Evolutionary conservation across 148 eudicot genomes (phyloP).

Genomic region (Suaeda aralocaspica): DNA sequence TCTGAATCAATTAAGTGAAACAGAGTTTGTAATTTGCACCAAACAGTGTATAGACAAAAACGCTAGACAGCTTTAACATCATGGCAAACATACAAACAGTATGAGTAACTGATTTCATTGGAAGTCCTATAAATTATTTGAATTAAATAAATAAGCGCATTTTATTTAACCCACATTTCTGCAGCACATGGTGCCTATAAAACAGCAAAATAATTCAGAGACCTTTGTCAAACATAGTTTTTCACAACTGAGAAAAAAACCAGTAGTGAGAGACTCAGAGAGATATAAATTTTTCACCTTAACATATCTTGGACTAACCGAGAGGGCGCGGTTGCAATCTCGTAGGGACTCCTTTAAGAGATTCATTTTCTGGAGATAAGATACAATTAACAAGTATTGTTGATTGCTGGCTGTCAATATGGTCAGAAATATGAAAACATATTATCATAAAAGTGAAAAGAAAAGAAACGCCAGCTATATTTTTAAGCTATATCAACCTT

Average conservation of each 20-base stretch:
- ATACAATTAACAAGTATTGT: constrained; percentile 7
- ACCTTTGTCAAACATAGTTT: background rate
- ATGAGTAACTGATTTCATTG: background rate
- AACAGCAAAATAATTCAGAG: background rate
- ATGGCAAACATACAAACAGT: background rate
- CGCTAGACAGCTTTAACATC: background rate
- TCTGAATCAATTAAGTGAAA: background rate
- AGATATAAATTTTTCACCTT: constrained; percentile 45
- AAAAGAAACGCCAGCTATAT: background rate
- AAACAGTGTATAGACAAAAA: background rate
- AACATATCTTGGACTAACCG: constrained; percentile 48
- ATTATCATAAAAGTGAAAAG: constrained; percentile 2
- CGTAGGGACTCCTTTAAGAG: constrained; percentile 63
- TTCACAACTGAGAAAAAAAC: background rate
- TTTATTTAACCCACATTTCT: background rate
- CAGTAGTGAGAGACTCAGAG: background rate
- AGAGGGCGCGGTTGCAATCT: constrained; percentile 76
- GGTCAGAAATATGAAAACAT: background rate
- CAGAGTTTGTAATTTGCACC: background rate
- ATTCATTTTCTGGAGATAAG: constrained; percentile 59
- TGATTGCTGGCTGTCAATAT: background rate
- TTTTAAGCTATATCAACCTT: constrained; percentile 8
- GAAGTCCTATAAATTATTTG: background rate
- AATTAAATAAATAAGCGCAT: background rate
- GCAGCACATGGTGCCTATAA: background rate